phyloP scores from a whole-genome alignment of 768 basidiomycete genomes.

The Boletus reticuloceps region DNA sequence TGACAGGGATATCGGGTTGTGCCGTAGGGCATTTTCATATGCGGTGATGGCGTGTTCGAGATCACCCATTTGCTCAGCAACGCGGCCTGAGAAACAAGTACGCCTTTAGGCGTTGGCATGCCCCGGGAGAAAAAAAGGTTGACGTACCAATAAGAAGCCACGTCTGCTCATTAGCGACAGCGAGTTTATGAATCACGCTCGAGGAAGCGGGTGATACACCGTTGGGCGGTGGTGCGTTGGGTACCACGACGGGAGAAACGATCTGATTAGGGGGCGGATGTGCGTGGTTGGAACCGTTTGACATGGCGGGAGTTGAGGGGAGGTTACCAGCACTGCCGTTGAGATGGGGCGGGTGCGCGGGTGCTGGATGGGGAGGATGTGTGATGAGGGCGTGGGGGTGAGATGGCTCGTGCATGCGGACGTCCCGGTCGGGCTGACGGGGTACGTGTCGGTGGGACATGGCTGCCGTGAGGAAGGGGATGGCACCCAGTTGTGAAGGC shows the following conservation, averaged over 20 bases:
- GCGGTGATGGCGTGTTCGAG: slow-evolving; percentile 88
- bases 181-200: slow-evolving; percentile 70
- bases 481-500: slow-evolving; percentile 27
- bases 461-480: slow-evolving; percentile 26
- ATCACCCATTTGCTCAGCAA: slow-evolving; percentile 95
- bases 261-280: slow-evolving; percentile 35
- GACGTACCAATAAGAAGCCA: slow-evolving; percentile 86
- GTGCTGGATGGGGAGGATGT: slow-evolving; percentile 37
- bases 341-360: slow-evolving; percentile 43
- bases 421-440: slow-evolving; percentile 59
- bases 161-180: slow-evolving; percentile 88
- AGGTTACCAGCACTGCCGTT: slow-evolving; percentile 48
- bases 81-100: slow-evolving; percentile 61
- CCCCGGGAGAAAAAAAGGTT: background rate
- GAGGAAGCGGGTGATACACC: slow-evolving; percentile 26
- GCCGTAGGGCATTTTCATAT: slow-evolving; percentile 93
- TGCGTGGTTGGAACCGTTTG: slow-evolving; percentile 43
- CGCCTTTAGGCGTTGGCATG: slow-evolving; percentile 14
- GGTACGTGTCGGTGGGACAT: slow-evolving; percentile 64
- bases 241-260: slow-evolving; percentile 49
- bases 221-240: slow-evolving; percentile 27
- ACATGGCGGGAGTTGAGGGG: slow-evolving; percentile 43
- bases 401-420: slow-evolving; percentile 60
- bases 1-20: slow-evolving; percentile 88
- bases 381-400: slow-evolving; percentile 41